Percentiles rank a stretch among this genome's conserved stretches.
Evolutionary conservation across 2,329 filamentous ascomycete species (phyloP).

Genomic region (Epichloe amarillans): DNA sequence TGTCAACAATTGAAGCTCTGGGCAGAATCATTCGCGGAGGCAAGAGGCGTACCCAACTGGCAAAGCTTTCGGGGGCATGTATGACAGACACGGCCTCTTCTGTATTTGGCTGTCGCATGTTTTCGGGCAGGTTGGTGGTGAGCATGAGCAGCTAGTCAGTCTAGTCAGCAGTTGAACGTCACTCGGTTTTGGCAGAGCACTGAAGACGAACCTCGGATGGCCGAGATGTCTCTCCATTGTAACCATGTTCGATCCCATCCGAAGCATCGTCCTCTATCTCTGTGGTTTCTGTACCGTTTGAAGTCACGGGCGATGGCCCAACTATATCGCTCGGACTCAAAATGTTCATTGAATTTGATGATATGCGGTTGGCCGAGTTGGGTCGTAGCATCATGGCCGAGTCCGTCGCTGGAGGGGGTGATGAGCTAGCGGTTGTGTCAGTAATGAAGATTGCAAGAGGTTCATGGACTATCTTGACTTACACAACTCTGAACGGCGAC

Average conservation of each 20-base stretch:
- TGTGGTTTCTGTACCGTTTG: constrained; percentile 69
- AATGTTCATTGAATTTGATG: constrained; percentile 40
- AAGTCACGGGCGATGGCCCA: constrained; percentile 73
- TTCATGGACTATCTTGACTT: constrained; percentile 14
- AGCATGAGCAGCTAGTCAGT: constrained; percentile 34
- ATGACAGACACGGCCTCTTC: constrained; percentile 85
- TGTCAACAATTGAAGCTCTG: not conserved
- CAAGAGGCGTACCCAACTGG: constrained; percentile 52
- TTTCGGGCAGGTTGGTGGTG: constrained; percentile 42
- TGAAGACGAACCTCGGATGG: constrained; percentile 18
- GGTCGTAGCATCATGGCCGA: constrained; percentile 40
- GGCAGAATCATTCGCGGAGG: too few species aligned
- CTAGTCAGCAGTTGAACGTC: constrained; percentile 5
- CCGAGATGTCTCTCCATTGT: constrained; percentile 9
- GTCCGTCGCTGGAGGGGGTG: constrained; percentile 25
- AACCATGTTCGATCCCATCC: constrained; percentile 39
- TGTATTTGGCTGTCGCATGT: constrained; percentile 44
- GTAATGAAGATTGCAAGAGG: constrained; percentile 3
- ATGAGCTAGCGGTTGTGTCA: constrained; percentile 17
- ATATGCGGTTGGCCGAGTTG: constrained; percentile 32
- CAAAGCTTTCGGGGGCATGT: constrained; percentile 74
- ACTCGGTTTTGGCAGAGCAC: not conserved
- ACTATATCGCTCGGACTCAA: constrained; percentile 56
- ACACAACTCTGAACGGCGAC: constrained; percentile 39
- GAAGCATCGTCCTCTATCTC: constrained; percentile 70